Conservation (phyloP, 352 stramenopile genomes). For the Stephanocyclus meneghinianus region DNA sequence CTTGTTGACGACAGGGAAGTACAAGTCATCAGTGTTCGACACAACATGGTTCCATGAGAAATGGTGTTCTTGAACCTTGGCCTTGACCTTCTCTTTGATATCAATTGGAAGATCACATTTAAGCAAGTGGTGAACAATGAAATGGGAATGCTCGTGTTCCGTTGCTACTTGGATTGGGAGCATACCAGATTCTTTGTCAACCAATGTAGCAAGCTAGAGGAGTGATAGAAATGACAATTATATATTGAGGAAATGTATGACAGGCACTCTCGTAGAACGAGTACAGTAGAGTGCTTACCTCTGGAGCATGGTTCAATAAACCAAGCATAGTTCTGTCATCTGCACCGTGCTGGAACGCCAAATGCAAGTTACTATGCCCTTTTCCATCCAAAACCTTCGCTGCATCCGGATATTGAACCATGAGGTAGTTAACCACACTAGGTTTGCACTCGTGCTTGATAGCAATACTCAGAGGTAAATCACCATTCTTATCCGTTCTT, state of each 20-base stretch:
- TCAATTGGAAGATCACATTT: conserved; percentile 82
- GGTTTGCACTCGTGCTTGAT: conserved; percentile 77
- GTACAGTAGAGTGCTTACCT: conserved; percentile 55
- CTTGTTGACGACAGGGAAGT: conserved; percentile 83
- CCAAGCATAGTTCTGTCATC: conserved; percentile 79
- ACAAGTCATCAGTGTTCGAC: conserved; percentile 73
- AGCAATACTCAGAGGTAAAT: conserved; percentile 58
- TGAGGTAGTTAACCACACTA: conserved; percentile 68
- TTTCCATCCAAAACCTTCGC: conserved; percentile 74
- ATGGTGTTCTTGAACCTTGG: conserved; percentile 74
- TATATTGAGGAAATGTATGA: neutral
- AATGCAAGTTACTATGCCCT: conserved; percentile 70
- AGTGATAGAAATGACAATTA: neutral
- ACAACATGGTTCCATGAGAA: conserved; percentile 85
- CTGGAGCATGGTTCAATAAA: conserved; percentile 77
- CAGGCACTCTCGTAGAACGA: neutral
- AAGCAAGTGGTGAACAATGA: conserved; percentile 82
- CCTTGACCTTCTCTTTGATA: conserved; percentile 79
- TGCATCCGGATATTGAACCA: conserved; percentile 76
- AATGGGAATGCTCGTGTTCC: conserved; percentile 78
- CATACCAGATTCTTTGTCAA: conserved; percentile 71
- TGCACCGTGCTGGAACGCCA: conserved; percentile 76
- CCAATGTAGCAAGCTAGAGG: conserved; percentile 60
- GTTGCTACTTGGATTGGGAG: conserved; percentile 83
- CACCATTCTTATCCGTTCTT: conserved; percentile 43